A percentile compares a stretch with the other conserved stretches of the same genome.
These are phyloP conservation scores for Chondrus crispus DNA, from an alignment of 23 red algal species.

Conservation along the genomic window DNA sequence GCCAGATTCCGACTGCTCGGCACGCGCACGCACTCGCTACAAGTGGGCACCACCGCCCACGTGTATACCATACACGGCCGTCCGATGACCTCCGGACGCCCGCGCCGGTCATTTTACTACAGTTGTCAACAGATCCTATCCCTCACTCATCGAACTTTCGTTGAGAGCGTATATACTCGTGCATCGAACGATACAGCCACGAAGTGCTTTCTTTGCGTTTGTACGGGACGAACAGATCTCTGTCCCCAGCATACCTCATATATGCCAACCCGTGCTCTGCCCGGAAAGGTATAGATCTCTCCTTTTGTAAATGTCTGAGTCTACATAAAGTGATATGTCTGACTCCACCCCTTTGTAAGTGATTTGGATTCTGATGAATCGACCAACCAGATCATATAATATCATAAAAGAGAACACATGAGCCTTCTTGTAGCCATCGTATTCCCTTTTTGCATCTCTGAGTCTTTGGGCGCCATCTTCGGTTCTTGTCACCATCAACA, in stretches of 20 bases:
- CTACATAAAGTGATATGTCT: background rate
- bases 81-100: no score
- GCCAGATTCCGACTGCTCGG: no score
- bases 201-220: conserved; percentile 22
- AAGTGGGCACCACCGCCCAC: no score
- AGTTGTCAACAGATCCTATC: conserved; percentile 32
- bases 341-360: background rate
- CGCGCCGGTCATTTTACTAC: no score
- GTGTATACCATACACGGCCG: no score
- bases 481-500: background rate
- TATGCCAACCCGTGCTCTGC: conserved; percentile 30
- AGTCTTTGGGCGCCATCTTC: background rate
- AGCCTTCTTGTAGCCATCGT: background rate
- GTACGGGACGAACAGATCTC: background rate
- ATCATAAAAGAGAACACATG: background rate
- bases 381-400: conserved; percentile 1
- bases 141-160: conserved; percentile 43
- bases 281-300: background rate
- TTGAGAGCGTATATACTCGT: conserved; percentile 1
- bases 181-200: background rate
- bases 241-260: conserved; percentile 13
- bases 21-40: no score
- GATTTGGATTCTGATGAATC: conserved; percentile 20
- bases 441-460: background rate
- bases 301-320: background rate